Conservation (phyloP, 2,329 filamentous ascomycete genomes). For the Fusarium sp. region DNA sequence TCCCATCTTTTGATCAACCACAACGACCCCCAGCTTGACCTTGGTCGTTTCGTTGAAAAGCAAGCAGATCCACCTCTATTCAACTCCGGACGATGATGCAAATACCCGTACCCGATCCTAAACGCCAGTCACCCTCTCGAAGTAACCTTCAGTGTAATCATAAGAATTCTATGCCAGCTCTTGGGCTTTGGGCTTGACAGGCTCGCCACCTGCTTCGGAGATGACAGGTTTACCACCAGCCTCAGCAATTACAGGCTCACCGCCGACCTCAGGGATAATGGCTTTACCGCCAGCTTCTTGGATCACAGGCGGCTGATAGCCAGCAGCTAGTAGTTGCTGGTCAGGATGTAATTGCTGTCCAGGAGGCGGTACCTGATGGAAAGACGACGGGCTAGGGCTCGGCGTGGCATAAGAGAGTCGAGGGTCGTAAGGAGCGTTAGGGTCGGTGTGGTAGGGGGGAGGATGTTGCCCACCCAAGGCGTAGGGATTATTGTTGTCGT, state of each 20-base stretch:
- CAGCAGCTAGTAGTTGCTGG: neutral
- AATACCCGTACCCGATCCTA: conserved; percentile 7
- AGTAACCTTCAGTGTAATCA: neutral
- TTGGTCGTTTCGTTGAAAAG: neutral
- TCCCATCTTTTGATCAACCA: neutral
- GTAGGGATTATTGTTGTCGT: conserved; percentile 44
- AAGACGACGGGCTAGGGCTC: conserved; percentile 35
- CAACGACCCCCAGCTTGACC: neutral
- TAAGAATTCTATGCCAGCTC: conserved; percentile 48
- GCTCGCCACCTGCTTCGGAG: conserved; percentile 52
- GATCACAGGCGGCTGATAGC: conserved; percentile 22
- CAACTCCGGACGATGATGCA: conserved; percentile 22
- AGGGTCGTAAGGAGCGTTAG: conserved; percentile 32
- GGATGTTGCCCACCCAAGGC: conserved; percentile 31
- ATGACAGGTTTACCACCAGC: conserved; percentile 48
- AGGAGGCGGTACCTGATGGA: conserved; percentile 27
- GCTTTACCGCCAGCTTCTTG: conserved; percentile 36
- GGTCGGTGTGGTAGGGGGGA: conserved; percentile 34
- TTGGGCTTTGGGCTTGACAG: conserved; percentile 53
- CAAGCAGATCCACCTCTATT: conserved; percentile 14
- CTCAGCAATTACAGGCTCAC: conserved; percentile 49
- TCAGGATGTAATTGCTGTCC: conserved; percentile 23
- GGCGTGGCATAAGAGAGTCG: conserved; percentile 21
- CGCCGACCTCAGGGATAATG: conserved; percentile 52
- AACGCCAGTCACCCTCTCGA: conserved; percentile 6